phyloP scores from a whole-genome alignment of 129 eudicot genomes.

The Arctium minus region DNA sequence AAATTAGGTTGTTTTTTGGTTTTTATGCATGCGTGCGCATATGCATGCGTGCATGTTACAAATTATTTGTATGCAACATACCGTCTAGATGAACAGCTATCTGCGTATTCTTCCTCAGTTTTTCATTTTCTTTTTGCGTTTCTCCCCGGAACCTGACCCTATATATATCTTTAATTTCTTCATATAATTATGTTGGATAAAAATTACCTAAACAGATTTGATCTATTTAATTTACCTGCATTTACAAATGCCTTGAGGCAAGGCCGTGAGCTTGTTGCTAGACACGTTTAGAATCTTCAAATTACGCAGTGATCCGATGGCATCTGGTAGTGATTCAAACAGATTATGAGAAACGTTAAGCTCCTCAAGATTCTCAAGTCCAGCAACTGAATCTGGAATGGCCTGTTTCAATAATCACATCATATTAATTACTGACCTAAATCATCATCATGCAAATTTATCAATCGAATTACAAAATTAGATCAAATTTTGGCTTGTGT shows the following conservation, averaged over 20 bases:
- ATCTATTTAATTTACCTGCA: constrained; percentile 68
- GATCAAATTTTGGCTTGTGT: too few species aligned
- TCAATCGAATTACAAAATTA: background rate
- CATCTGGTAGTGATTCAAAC: constrained; percentile 71
- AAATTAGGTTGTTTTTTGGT: too few species aligned
- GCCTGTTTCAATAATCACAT: constrained; percentile 38
- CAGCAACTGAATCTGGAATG: constrained; percentile 85
- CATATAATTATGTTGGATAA: background rate
- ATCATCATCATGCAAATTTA: too few species aligned
- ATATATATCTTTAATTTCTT: too few species aligned
- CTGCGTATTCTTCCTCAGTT: too few species aligned
- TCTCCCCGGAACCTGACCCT: too few species aligned
- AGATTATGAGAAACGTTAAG: constrained; percentile 68
- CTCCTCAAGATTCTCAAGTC: constrained; percentile 79
- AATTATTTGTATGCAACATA: too few species aligned
- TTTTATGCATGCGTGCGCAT: too few species aligned
- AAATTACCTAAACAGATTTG: background rate
- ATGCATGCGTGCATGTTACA: too few species aligned
- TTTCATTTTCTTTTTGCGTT: too few species aligned
- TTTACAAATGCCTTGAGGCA: constrained; percentile 85
- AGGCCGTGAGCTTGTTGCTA: constrained; percentile 72
- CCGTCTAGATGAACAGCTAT: too few species aligned
- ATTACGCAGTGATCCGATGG: constrained; percentile 56
- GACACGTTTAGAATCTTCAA: constrained; percentile 76
- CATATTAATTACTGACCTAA: background rate